Percentiles rank a stretch among this genome's conserved stretches.
phyloP scores from a whole-genome alignment of 148 eudicot species.

The Chenopodium quinoa region DNA sequence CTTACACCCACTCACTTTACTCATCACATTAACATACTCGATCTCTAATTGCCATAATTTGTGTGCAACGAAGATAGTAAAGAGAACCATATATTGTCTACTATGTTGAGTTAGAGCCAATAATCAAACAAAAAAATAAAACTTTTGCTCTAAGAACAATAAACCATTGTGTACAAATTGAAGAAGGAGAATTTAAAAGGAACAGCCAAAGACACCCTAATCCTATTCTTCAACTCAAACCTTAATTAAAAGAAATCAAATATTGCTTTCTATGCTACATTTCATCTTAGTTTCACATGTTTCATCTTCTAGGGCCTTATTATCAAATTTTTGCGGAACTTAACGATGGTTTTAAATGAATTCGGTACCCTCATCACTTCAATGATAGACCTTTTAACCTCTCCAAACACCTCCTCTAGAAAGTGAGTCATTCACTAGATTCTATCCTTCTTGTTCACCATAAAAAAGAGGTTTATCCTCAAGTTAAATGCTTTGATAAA shows the following conservation, averaged over 20 bases:
- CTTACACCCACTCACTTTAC: no score
- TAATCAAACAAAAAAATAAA: not conserved
- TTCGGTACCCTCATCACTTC: not conserved
- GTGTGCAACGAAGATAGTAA: no score
- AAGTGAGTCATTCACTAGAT: no score
- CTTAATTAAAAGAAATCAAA: not conserved
- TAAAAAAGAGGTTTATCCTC: no score
- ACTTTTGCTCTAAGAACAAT: not conserved
- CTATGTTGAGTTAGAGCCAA: not conserved
- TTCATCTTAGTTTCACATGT: not conserved
- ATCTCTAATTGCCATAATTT: no score
- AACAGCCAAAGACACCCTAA: not conserved
- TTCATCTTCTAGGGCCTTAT: not conserved
- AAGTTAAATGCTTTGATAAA: no score
- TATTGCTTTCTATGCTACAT: not conserved
- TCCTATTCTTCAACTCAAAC: not conserved
- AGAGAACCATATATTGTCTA: not conserved
- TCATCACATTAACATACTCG: no score
- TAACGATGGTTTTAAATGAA: not conserved
- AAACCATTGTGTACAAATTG: not conserved
- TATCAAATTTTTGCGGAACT: not conserved
- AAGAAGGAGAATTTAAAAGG: not conserved
- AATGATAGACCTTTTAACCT: no score
- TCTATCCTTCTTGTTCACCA: no score
- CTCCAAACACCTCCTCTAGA: no score